Evolutionary conservation across 2,329 filamentous ascomycete species (phyloP), one percentile per base, ranked within the genome.

Genomic region (Colletotrichum neosansevieriae): DNA sequence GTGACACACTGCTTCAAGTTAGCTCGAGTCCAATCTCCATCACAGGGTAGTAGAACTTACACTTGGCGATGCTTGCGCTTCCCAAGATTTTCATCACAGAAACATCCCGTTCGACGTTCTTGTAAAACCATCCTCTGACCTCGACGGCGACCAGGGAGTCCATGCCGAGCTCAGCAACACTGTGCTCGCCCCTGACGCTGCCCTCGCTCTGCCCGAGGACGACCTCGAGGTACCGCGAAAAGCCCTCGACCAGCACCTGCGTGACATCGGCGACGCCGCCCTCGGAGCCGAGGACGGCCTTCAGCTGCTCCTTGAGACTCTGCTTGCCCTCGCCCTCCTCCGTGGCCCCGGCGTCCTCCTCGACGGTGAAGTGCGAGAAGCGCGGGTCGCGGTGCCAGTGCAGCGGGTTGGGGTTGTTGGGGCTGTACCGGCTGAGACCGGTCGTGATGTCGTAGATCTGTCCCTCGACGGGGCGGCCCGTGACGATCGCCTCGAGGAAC

Each of bases 111-210:
- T 78, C 71, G 0, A 85, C 54, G 53, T 82, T 76, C 69, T 82
- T 84, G 42, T 79, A 61, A 65, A 85, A 84, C 84, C 84, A 87
- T 4, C 80, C 75, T 3, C 83, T 79, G 5, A 82, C 80, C 78
- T 74, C 75, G n/a, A 75, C 70, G 9, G 74, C 75, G 2, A 76
- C 71, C 4, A 78, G 71, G 21, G 74, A 74, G 65, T 77, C 74
- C 42, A 75, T 69, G 42, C 76, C 76, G 42, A 73, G 70, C 36
- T 82, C 80, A 2, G 70, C 66, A 9, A 82, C 66, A 58, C 74
- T 79, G 58, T 75, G 74, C 7, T 78, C 74, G 0, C 72, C 66
- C n/a, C 73, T 73, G 21, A 82, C 73, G 3, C 66, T 67, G 4
- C 75, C 75, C 6, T 74, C 71, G 0, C 69, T 24, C 1, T 70